Evolutionary conservation across 208 protist species (phyloP), one percentile per base, ranked within the genome.

Genomic region (Trypanosoma mega): DNA sequence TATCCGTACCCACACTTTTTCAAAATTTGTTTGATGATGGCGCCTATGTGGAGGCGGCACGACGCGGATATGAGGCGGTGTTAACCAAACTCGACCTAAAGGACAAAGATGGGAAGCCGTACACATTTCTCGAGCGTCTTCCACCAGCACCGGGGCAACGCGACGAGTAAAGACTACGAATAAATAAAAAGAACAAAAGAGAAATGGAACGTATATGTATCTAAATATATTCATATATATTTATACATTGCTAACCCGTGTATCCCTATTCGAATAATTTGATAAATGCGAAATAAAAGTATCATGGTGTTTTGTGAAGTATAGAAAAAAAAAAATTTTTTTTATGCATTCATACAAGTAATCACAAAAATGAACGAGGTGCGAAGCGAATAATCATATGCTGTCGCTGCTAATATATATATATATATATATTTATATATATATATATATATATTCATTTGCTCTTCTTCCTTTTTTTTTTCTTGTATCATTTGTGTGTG

Each of bases 1-100:
- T 90, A 24, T 24, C 58, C 3, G 70, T 92, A 27, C 78, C 76
- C n/a, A 74, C 80, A n/a, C 60, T 92, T 27, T 72, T 76, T 50
- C 63, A 64, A 2, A 81, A 80, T 60, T 51, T 81, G 14, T 59
- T 82, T 27, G 72, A 92, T 63, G 81, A 85, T 56, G 72, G 79
- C 0, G 71, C 78, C 31, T 85, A 85, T 67, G 1, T 89, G 44
- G 31, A 72, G 20, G 48, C 34, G 6, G 80, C 85, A 5, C 58
- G 61, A 45, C 30, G 31, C 21, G 84, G 71, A 18, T 87, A 84
- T 53, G 64, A 68, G n/a, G 20, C 0, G 0, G 76, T 91, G 50
- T 34, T 87, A 4, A 34, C 6, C 18, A 49, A 55, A 6, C 74
- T 90, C 14, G 62, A 53, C 18, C 24, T 63, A 2, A 23, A 37